A percentile compares a stretch with the other conserved stretches of the same genome.
These are phyloP conservation scores for Sporothrix dimorphospora DNA, from an alignment of 2,329 filamentous ascomycete genomes.

Conservation along the genomic window DNA sequence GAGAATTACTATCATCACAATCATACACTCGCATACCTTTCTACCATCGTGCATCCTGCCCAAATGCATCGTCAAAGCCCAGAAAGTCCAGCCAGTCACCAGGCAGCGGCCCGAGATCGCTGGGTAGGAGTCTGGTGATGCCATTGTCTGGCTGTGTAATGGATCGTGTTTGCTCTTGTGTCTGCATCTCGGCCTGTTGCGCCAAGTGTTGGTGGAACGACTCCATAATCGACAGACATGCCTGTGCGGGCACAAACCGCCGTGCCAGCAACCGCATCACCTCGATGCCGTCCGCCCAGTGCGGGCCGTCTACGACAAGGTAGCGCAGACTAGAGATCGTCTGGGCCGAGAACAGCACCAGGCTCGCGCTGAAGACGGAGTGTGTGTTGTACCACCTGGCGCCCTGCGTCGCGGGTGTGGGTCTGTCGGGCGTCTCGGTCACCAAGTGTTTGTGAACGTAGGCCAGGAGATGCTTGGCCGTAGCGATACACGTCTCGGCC, in stretches of 20 bases:
- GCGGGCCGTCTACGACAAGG: neutral
- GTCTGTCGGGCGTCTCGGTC: neutral
- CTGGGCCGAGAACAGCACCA: slow-evolving; percentile 23
- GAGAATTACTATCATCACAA: neutral
- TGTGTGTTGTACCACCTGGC: slow-evolving; percentile 24
- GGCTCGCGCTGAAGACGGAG: slow-evolving; percentile 22
- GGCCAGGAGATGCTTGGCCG: slow-evolving; percentile 16
- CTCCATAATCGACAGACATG: slow-evolving; percentile 19
- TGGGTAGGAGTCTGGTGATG: neutral
- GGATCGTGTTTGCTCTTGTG: neutral
- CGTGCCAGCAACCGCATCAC: slow-evolving; percentile 19
- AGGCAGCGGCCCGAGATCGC: neutral
- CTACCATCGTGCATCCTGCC: neutral
- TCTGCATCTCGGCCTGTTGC: neutral
- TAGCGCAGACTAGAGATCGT: slow-evolving; percentile 18
- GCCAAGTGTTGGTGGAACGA: slow-evolving; percentile 14
- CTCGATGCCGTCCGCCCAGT: slow-evolving; percentile 21
- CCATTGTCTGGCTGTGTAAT: neutral
- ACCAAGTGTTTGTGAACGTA: slow-evolving; percentile 2
- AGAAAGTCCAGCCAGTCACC: slow-evolving; percentile 1
- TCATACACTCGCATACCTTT: neutral
- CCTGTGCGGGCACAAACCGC: slow-evolving; percentile 6
- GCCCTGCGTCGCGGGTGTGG: neutral
- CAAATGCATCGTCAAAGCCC: slow-evolving; percentile 1
- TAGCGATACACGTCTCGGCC: slow-evolving; percentile 13